Percentiles rank a stretch among this genome's conserved stretches.
Evolutionary conservation across 768 basidiomycete species (phyloP).

Genomic region (Mycena sanguinolenta): DNA sequence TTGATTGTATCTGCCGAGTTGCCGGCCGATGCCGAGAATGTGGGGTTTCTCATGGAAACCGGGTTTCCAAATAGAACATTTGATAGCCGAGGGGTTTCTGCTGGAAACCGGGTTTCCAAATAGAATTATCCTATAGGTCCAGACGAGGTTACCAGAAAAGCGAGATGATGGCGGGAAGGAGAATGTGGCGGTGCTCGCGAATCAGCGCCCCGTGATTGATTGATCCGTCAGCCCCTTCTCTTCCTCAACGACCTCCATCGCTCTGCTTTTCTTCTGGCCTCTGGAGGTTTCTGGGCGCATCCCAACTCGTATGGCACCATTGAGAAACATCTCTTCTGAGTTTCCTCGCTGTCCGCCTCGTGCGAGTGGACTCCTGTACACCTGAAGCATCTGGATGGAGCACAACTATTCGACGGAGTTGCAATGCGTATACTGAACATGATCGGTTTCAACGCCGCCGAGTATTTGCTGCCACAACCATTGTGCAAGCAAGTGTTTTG

Average conservation of each 20-base stretch:
- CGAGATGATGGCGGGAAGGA: conserved; percentile 1
- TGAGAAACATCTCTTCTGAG: conserved; percentile 3
- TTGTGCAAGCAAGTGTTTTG: neutral
- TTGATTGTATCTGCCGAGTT: no score
- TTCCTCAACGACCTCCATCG: conserved; percentile 1
- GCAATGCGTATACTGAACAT: neutral
- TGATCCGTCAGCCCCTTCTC: neutral
- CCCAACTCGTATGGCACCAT: neutral
- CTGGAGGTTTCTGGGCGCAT: neutral
- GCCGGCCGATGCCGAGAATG: no score
- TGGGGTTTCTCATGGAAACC: no score
- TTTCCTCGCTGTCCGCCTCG: neutral
- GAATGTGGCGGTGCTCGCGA: neutral
- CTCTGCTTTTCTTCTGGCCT: conserved; percentile 2
- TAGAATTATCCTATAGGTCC: no score
- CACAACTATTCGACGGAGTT: neutral
- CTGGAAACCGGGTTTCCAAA: no score
- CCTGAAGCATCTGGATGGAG: conserved; percentile 2
- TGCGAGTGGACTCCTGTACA: conserved; percentile 1
- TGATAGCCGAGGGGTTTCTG: no score
- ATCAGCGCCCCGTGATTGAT: conserved; percentile 1
- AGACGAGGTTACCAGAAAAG: neutral
- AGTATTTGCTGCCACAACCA: neutral
- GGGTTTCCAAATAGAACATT: no score
- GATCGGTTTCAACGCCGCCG: neutral